phyloP scores from a whole-genome alignment of 805 yeast genomes.

The Yamadazyma laniorum region DNA sequence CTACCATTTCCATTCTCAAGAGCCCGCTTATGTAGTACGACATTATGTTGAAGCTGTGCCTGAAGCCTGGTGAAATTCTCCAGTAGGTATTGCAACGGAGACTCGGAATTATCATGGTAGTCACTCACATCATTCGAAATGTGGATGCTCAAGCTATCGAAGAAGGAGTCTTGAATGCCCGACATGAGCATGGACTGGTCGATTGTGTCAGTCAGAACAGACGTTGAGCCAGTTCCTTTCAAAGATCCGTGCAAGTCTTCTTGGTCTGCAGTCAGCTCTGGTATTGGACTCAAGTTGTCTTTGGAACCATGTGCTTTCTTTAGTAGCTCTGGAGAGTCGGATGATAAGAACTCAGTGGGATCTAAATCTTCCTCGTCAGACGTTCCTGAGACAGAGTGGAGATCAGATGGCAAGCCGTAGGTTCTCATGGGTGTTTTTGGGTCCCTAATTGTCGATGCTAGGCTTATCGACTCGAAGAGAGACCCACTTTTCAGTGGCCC shows the following conservation, averaged over 20 bases:
- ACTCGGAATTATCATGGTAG: not conserved
- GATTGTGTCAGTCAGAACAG: slow-evolving; percentile 11
- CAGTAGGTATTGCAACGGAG: slow-evolving; percentile 12
- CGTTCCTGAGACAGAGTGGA: slow-evolving; percentile 1
- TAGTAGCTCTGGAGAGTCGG: slow-evolving; percentile 14
- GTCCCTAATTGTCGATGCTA: slow-evolving; percentile 11
- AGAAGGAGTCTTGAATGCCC: slow-evolving; percentile 1
- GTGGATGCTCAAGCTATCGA: slow-evolving; percentile 5
- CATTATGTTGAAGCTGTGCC: slow-evolving; percentile 4
- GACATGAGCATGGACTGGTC: slow-evolving; percentile 5
- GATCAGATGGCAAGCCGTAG: not conserved
- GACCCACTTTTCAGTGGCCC: slow-evolving; percentile 3
- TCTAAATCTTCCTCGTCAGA: slow-evolving; percentile 21
- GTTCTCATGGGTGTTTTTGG: not conserved
- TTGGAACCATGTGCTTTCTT: not conserved
- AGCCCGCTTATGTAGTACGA: slow-evolving; percentile 13
- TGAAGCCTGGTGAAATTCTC: slow-evolving; percentile 6
- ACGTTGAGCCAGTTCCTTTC: slow-evolving; percentile 1
- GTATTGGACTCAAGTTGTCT: not conserved
- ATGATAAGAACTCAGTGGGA: slow-evolving; percentile 23
- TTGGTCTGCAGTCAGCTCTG: not conserved
- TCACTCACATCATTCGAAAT: not conserved
- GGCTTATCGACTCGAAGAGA: slow-evolving; percentile 14
- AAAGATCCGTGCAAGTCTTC: not conserved
- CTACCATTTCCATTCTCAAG: slow-evolving; percentile 34